phyloP scores from a whole-genome alignment of 495 filamentous ascomycete genomes.

The Annulohypoxylon nitens region DNA sequence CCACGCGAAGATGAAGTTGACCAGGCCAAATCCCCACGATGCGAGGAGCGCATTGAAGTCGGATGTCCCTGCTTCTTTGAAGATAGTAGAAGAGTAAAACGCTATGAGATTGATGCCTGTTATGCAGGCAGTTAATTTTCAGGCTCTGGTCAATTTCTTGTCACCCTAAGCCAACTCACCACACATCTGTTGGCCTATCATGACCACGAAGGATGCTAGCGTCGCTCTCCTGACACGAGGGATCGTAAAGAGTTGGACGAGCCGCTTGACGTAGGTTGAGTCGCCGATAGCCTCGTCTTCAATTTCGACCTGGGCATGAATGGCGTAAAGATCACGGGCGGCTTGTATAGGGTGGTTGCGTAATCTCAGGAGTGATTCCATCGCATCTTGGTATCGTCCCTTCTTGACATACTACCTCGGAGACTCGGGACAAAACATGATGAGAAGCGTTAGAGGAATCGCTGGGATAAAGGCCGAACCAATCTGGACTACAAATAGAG shows the following conservation, averaged over 20 bases:
- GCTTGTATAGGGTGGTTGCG: slow-evolving; percentile 72
- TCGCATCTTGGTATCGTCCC: slow-evolving; percentile 66
- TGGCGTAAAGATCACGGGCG: slow-evolving; percentile 74
- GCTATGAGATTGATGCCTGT: slow-evolving; percentile 72
- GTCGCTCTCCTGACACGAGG: slow-evolving; percentile 76
- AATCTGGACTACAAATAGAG: slow-evolving; percentile 61
- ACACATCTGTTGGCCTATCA: slow-evolving; percentile 75
- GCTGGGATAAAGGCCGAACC: slow-evolving; percentile 80
- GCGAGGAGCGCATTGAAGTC: slow-evolving; percentile 63
- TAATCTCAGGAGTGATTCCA: slow-evolving; percentile 69
- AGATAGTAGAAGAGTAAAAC: slow-evolving; percentile 75
- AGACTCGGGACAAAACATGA: slow-evolving; percentile 77
- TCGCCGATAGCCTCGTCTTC: slow-evolving; percentile 57
- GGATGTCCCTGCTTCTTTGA: slow-evolving; percentile 63
- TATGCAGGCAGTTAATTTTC: slow-evolving; percentile 28
- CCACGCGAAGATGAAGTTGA: slow-evolving; percentile 72
- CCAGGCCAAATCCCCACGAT: slow-evolving; percentile 70
- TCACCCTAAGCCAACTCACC: slow-evolving; percentile 49
- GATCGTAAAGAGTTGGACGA: slow-evolving; percentile 75
- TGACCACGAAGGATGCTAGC: slow-evolving; percentile 71
- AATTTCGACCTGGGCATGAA: slow-evolving; percentile 69
- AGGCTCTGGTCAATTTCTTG: background rate
- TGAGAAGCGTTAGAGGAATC: slow-evolving; percentile 70
- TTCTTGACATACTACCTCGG: slow-evolving; percentile 78
- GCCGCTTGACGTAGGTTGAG: slow-evolving; percentile 67